phyloP scores from a whole-genome alignment of 352 stramenopile species.

The Phytopythium helicoides region DNA sequence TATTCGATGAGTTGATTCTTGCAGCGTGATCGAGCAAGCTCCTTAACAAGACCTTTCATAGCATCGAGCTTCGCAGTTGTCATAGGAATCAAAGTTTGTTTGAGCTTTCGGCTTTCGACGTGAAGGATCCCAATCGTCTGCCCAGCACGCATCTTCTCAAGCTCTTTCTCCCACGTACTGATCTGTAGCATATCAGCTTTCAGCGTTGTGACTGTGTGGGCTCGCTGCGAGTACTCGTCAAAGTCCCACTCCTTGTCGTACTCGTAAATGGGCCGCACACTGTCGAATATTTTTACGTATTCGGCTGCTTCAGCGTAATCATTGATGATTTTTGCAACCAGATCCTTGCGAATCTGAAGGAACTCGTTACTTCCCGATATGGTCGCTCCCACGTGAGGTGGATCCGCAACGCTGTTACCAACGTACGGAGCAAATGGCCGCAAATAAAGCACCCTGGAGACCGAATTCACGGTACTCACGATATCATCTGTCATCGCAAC shows the following conservation, averaged over 20 bases:
- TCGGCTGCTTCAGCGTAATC: conserved; percentile 88
- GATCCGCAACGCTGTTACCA: conserved; percentile 59
- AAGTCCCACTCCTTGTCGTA: conserved; percentile 91
- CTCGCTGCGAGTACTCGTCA: conserved; percentile 77
- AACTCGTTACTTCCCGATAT: conserved; percentile 77
- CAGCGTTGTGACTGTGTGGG: conserved; percentile 84
- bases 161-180: conserved; percentile 91
- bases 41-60: conserved; percentile 92
- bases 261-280: conserved; percentile 90
- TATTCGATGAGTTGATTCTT: conserved; percentile 89
- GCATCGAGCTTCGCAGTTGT: conserved; percentile 89
- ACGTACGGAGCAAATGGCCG: conserved; percentile 83
- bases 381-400: conserved; percentile 73
- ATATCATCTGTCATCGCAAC: conserved; percentile 88
- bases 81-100: conserved; percentile 92
- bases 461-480: conserved; percentile 85
- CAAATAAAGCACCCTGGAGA: conserved; percentile 88
- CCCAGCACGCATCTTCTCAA: conserved; percentile 92
- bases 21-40: conserved; percentile 86
- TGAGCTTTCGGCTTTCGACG: conserved; percentile 93
- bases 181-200: conserved; percentile 91
- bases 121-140: conserved; percentile 92
- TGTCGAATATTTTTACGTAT: conserved; percentile 93
- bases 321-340: conserved; percentile 82
- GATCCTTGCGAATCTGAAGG: conserved; percentile 59